A percentile compares a stretch with the other conserved stretches of the same genome.
Evolutionary conservation across 2,329 filamentous ascomycete species (phyloP).

Genomic region (Daldinia sp.): DNA sequence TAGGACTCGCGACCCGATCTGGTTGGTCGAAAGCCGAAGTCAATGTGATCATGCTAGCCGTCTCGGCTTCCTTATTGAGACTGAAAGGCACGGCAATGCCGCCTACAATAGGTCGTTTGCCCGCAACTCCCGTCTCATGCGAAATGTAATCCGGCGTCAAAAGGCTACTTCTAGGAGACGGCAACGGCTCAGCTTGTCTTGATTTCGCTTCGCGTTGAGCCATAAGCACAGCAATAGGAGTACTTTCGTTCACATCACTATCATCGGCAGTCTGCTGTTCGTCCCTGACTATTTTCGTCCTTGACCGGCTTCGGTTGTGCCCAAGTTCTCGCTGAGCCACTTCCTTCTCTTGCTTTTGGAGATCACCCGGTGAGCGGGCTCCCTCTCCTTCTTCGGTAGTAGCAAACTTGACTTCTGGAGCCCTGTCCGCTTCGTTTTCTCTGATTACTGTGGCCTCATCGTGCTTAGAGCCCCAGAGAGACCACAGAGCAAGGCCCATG

Average conservation of each 20-base stretch:
- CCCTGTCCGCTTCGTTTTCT: conserved; percentile 64
- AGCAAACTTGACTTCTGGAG: conserved; percentile 52
- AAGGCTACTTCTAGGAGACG: conserved; percentile 54
- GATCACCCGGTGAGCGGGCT: conserved; percentile 57
- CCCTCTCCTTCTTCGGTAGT: conserved; percentile 59
- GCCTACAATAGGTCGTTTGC: conserved; percentile 74
- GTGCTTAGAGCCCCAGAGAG: conserved; percentile 87
- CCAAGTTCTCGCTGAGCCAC: conserved; percentile 42
- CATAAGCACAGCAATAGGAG: conserved; percentile 59
- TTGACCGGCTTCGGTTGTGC: conserved; percentile 57
- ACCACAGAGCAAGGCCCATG: conserved; percentile 81
- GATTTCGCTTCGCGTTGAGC: conserved; percentile 56
- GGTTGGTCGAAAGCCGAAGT: conserved; percentile 57
- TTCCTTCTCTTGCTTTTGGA: conserved; percentile 55
- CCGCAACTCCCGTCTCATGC: conserved; percentile 64
- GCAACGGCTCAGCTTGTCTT: conserved; percentile 48
- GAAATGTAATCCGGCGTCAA: conserved; percentile 58
- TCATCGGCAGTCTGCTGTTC: conserved; percentile 59
- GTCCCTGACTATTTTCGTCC: conserved; percentile 62
- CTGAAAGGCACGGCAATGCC: conserved; percentile 81
- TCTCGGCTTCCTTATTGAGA: conserved; percentile 71
- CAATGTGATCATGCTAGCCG: conserved; percentile 78
- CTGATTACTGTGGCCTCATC: conserved; percentile 79
- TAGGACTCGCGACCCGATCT: conserved; percentile 51
- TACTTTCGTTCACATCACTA: conserved; percentile 53